Evolutionary conservation across 2,329 filamentous ascomycete species (phyloP).

Genomic region (Shiraia sp.): DNA sequence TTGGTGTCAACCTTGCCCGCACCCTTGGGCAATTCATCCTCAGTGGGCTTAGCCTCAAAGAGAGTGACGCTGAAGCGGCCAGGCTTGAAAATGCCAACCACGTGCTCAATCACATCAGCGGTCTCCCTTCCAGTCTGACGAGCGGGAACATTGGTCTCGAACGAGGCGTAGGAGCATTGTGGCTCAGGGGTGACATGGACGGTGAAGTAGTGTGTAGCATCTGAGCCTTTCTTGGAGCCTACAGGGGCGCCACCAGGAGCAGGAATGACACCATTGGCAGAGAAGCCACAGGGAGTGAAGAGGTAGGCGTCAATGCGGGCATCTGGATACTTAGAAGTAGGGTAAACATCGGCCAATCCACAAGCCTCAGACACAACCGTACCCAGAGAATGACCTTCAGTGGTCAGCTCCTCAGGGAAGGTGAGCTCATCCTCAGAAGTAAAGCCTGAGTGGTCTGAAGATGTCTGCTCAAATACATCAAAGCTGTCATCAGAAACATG

Average conservation of each 20-base stretch:
- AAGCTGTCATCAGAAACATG: slow-evolving; percentile 60
- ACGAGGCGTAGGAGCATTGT: slow-evolving; percentile 95
- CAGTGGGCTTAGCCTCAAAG: slow-evolving; percentile 79
- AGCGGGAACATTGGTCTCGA: slow-evolving; percentile 96
- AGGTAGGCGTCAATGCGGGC: slow-evolving; percentile 94
- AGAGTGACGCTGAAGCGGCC: slow-evolving; percentile 97
- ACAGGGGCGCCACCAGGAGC: slow-evolving; percentile 61
- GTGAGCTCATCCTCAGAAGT: slow-evolving; percentile 60
- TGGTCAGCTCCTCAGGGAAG: slow-evolving; percentile 76
- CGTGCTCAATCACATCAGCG: slow-evolving; percentile 87
- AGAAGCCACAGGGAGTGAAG: slow-evolving; percentile 96
- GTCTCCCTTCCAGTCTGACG: slow-evolving; percentile 87
- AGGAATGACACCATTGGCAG: slow-evolving; percentile 92
- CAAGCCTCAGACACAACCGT: slow-evolving; percentile 89
- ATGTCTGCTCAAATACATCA: slow-evolving; percentile 81
- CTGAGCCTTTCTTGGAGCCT: slow-evolving; percentile 45
- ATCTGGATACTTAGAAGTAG: slow-evolving; percentile 83
- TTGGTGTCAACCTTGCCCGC: slow-evolving; percentile 46
- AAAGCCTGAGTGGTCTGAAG: slow-evolving; percentile 63
- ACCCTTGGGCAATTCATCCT: slow-evolving; percentile 45
- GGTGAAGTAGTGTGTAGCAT: slow-evolving; percentile 81
- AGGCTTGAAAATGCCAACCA: slow-evolving; percentile 93
- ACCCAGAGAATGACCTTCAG: slow-evolving; percentile 90
- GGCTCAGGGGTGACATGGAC: slow-evolving; percentile 98
- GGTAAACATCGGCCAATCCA: slow-evolving; percentile 87